These are phyloP conservation scores for Kluyveromyces siamensis DNA, from an alignment of 805 yeast genomes.

Conservation along the genomic window DNA sequence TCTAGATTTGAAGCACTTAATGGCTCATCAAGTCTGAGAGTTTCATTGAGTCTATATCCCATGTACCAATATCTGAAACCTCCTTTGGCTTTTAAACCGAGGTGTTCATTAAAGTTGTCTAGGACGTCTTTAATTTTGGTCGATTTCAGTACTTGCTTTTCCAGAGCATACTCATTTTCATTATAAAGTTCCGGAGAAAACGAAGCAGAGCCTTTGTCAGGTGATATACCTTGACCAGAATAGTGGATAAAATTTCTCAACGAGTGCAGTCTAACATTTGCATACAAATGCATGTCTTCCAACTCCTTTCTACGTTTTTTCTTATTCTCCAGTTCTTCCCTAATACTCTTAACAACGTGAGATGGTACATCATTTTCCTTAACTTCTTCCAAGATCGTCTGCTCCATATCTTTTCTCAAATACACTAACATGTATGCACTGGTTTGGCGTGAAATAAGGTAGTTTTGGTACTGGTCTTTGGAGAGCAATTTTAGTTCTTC, in stretches of 20 bases:
- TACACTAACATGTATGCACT: constrained; percentile 97
- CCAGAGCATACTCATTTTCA: constrained; percentile 36
- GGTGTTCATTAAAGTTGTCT: constrained; percentile 37
- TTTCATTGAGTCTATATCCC: constrained; percentile 59
- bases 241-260: constrained; percentile 45
- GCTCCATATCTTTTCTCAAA: constrained; percentile 53
- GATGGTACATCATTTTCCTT: constrained; percentile 50
- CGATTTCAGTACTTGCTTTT: constrained; percentile 47
- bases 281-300: constrained; percentile 64
- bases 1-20: constrained; percentile 25
- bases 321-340: constrained; percentile 51
- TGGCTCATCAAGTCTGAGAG: constrained; percentile 51
- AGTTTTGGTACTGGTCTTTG: constrained; percentile 52
- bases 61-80: constrained; percentile 54
- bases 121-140: constrained; percentile 43
- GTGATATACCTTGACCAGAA: constrained; percentile 69
- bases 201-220: constrained; percentile 42
- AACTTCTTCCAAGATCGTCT: constrained; percentile 50
- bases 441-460: constrained; percentile 69
- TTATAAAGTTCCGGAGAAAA: constrained; percentile 44
- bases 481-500: constrained; percentile 42
- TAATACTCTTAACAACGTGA: constrained; percentile 58
- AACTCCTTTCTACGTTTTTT: constrained; percentile 46
- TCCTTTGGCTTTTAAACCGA: constrained; percentile 31
- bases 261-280: constrained; percentile 49